Evolutionary conservation across 2,329 filamentous ascomycete species (phyloP).

Genomic region (Malbranchea zuffiana): DNA sequence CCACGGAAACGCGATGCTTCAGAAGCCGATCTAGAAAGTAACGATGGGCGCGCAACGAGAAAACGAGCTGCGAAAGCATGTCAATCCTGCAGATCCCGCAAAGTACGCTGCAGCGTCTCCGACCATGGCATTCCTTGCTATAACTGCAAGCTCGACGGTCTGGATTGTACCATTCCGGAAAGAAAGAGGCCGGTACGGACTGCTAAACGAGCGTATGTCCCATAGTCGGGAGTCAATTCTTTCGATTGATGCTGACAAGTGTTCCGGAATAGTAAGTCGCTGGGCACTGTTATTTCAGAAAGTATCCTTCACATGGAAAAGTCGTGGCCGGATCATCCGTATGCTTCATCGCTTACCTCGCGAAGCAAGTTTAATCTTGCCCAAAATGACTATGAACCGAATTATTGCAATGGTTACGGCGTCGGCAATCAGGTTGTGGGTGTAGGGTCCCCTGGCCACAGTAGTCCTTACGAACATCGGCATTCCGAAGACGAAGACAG

Average conservation of each 20-base stretch:
- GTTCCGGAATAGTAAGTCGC: constrained; percentile 6
- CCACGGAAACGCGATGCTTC: constrained; percentile 9
- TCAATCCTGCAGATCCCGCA: constrained; percentile 39
- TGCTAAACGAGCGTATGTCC: constrained; percentile 5
- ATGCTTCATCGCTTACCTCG: background rate
- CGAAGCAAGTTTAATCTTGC: background rate
- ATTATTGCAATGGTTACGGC: background rate
- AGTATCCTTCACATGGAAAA: constrained; percentile 5
- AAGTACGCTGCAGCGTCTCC: constrained; percentile 42
- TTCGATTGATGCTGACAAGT: too few species aligned
- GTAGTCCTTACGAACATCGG: background rate
- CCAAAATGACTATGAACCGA: background rate
- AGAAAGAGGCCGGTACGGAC: constrained; percentile 12
- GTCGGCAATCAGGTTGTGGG: background rate
- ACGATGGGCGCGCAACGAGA: constrained; percentile 38
- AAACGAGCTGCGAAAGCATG: constrained; percentile 45
- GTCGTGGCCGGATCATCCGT: background rate
- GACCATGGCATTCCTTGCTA: constrained; percentile 32
- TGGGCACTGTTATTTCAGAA: constrained; percentile 9
- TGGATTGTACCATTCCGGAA: constrained; percentile 16
- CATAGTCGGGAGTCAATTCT: too few species aligned
- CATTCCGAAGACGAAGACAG: constrained; percentile 2
- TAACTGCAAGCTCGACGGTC: constrained; percentile 19
- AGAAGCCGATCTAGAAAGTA: constrained; percentile 8
- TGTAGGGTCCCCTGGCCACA: background rate